These are phyloP conservation scores for Spongiforma sp. DNA, from an alignment of 1,284 basidiomycete genomes.

Conservation along the genomic window DNA sequence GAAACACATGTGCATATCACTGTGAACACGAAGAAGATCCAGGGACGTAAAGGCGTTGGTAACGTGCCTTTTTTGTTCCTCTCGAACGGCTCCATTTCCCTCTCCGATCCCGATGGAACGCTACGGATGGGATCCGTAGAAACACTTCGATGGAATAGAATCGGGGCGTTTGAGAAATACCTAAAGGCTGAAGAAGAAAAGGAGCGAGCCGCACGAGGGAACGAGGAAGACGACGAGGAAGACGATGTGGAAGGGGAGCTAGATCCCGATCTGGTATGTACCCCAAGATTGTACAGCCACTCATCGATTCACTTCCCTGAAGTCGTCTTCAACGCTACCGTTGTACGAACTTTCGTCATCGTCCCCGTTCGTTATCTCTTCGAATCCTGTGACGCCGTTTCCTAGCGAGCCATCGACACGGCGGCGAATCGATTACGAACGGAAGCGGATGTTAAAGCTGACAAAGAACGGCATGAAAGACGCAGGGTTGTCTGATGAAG, in stretches of 20 bases:
- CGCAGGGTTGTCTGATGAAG: conserved; percentile 31
- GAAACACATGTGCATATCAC: conserved; percentile 65
- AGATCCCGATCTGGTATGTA: conserved; percentile 34
- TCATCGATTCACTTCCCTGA: not conserved
- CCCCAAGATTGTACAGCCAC: not conserved
- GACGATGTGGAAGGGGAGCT: conserved; percentile 31
- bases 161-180: conserved; percentile 33
- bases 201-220: conserved; percentile 23
- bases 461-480: conserved; percentile 37
- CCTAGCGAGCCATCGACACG: conserved; percentile 32
- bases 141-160: conserved; percentile 34
- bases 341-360: conserved; percentile 34
- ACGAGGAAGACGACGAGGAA: conserved; percentile 26
- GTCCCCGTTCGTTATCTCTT: conserved; percentile 31
- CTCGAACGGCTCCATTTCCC: conserved; percentile 49
- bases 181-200: conserved; percentile 31
- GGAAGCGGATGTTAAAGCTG: conserved; percentile 31
- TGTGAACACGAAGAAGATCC: conserved; percentile 52
- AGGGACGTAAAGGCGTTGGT: conserved; percentile 55
- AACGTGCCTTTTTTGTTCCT: conserved; percentile 65
- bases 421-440: conserved; percentile 38
- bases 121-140: conserved; percentile 30
- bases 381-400: conserved; percentile 39
- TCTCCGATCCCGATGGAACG: conserved; percentile 28
- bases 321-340: conserved; percentile 36